phyloP scores from a whole-genome alignment of 768 basidiomycete genomes.

The Xerocomellus chrysenteron region DNA sequence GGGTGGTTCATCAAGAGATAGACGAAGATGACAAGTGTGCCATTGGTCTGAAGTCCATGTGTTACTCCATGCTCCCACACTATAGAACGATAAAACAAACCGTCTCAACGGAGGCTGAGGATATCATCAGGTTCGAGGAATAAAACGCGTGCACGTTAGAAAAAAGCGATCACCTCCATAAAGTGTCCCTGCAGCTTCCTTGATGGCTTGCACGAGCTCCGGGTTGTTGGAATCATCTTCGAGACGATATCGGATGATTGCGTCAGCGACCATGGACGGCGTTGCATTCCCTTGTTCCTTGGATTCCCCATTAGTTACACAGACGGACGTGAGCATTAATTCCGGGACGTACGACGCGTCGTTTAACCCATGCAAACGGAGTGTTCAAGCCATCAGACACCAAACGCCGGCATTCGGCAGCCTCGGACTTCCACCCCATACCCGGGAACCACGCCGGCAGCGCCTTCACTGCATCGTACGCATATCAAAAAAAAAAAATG shows the following conservation, averaged over 20 bases:
- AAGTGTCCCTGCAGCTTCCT: slow-evolving; percentile 16
- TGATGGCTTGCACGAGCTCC: slow-evolving; percentile 14
- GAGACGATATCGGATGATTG: slow-evolving; percentile 7
- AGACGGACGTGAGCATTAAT: not conserved
- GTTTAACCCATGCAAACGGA: slow-evolving; percentile 12
- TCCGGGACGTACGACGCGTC: not conserved
- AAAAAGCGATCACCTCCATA: slow-evolving; percentile 17
- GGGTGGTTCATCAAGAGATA: slow-evolving; percentile 34
- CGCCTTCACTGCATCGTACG: slow-evolving; percentile 10
- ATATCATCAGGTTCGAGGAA: not conserved
- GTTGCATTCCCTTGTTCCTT: slow-evolving; percentile 9
- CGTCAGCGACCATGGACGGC: slow-evolving; percentile 19
- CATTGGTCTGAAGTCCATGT: slow-evolving; percentile 20
- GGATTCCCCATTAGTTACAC: not conserved
- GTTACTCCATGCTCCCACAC: not conserved
- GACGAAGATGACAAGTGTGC: slow-evolving; percentile 24
- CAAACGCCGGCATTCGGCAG: slow-evolving; percentile 9
- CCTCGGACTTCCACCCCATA: slow-evolving; percentile 20
- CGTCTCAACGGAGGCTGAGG: slow-evolving; percentile 32
- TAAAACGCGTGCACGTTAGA: no score
- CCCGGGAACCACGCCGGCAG: slow-evolving; percentile 29
- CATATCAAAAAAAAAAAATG: not conserved
- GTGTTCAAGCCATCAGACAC: slow-evolving; percentile 6
- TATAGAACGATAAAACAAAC: slow-evolving; percentile 16
- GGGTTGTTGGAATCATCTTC: slow-evolving; percentile 2